Base-by-base conservation (phyloP, 2,329 filamentous ascomycete species). In the Aureobasidium subglaciale region DNA sequence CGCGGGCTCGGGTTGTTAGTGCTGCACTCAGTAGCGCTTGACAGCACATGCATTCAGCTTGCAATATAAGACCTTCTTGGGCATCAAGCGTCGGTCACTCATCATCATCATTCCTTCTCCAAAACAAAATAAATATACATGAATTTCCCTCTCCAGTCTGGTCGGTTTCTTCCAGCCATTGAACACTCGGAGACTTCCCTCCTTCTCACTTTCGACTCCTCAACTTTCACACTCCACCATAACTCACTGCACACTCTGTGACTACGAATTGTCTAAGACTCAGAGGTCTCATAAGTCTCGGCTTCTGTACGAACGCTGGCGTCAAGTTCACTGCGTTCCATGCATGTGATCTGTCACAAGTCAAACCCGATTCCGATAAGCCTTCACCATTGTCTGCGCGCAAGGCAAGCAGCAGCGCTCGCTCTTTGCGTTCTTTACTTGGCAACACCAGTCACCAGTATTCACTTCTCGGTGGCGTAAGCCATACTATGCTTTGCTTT, bases 11-110 rank as follows among this genome's bases (percentile, higher is more conserved):
- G 18, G 18, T 48, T 20, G 11, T 20, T 32, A 32, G 27, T 45
- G 43, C 30, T 48, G 30, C 25, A 35, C 15, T 18, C 30, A 30
- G 16, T 8, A 48, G 43, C 43, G 43, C 43, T 48, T 48, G 43
- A 48, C 43, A 48, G 43, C 43, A 35, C 43, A 48, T 48, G 43
- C 43, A 48, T 48, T n/a, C 27, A 24, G 27, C 29, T 46, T 34
- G 8, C 20, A 24, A 24, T 48, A 48, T 46, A 48, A 48, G 20
- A 15, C 15, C 24, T 16, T 45, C 27, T 35, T 24, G 43, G 43
- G 43, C 43, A 13, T 48, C 43, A 48, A 18, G 11, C 16, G 7
- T 22, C 8, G 20, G 16, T 13, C 32, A 6, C 5, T 13, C 25
- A 13, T 34, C 13, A 11, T 10, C 37, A 40, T 13, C 18, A 40